Evolutionary conservation across 2,329 filamentous ascomycete species (phyloP), one percentile per base, ranked within the genome.

Genomic region (Cryphonectria parasitica): DNA sequence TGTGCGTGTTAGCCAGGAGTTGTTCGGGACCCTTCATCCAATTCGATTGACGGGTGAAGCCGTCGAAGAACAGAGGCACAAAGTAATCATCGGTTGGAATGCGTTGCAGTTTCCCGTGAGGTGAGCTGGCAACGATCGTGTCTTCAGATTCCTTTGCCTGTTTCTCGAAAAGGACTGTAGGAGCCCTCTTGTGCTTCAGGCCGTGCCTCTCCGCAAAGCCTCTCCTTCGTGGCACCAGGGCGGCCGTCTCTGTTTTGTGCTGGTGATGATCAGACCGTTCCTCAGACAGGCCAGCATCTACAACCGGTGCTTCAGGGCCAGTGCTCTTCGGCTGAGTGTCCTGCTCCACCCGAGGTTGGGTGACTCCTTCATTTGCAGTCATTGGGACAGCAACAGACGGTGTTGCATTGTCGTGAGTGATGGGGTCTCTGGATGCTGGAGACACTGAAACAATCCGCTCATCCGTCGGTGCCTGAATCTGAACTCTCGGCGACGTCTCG

Each of bases 1-100:
- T 99, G 77, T 95, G 92, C 4, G 95, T 93, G 61, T 93, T 91
- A 69, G 91, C 88, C 3, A 98, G 84, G 0, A 98, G 86, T 58
- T 93, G 91, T 69, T 92, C 89, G 11, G 91, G 81, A 0, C 87
- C 85, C 69, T 89, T 89, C 83, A 90, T 89, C 84, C 88, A 89
- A 66, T 84, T 85, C 63, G 85, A 83, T 67, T 84, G 83, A 74
- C 85, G 80, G 60, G 87, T 82, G 75, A 88, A 88, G 45, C 86
- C 86, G 69, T 89, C 86, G 4, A 90, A 83, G 71, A 89, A 91
- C 62, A 88, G 82, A 6, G 89, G 88, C 17, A 86, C 89, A 73
- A 90, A 90, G 76, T 91, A 91, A 75, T 91, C 89, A 64, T 90
- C 88, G 5, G 84, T 83, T 0, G 86, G 83, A 19, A 72, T 72